These are phyloP conservation scores for Panaeolus cyanescens DNA, from an alignment of 768 basidiomycete species.

Conservation along the genomic window DNA sequence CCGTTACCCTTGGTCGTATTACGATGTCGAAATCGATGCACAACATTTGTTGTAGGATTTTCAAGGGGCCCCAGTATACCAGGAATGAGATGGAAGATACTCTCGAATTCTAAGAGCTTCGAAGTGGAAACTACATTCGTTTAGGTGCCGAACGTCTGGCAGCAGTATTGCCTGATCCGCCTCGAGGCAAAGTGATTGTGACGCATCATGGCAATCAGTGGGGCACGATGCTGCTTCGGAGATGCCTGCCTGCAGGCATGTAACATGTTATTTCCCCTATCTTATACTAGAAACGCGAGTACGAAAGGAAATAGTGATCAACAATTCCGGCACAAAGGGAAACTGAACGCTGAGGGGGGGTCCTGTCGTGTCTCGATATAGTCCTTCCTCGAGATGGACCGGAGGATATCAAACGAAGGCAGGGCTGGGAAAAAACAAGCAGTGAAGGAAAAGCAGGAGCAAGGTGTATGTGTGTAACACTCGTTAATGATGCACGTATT, in stretches of 20 bases:
- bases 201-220: not conserved
- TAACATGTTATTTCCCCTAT: conserved; percentile 1
- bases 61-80: too few species aligned
- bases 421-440: conserved; percentile 2
- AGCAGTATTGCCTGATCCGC: not conserved
- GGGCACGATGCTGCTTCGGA: conserved; percentile 1
- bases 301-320: not conserved
- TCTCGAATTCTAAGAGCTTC: not conserved
- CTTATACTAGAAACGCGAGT: not conserved
- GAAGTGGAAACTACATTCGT: not conserved
- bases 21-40: too few species aligned
- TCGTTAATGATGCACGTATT: conserved; percentile 1
- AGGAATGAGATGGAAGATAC: not conserved
- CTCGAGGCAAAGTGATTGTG: conserved; percentile 3
- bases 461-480: not conserved
- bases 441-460: not conserved
- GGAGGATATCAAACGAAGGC: not conserved
- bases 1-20: too few species aligned
- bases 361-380: not conserved
- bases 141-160: not conserved
- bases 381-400: not conserved
- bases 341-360: not conserved
- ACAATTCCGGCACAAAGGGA: not conserved
- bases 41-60: too few species aligned
- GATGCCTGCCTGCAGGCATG: conserved; percentile 3